phyloP scores from a whole-genome alignment of 2,329 filamentous ascomycete genomes.

The Emmonsia crescens region DNA sequence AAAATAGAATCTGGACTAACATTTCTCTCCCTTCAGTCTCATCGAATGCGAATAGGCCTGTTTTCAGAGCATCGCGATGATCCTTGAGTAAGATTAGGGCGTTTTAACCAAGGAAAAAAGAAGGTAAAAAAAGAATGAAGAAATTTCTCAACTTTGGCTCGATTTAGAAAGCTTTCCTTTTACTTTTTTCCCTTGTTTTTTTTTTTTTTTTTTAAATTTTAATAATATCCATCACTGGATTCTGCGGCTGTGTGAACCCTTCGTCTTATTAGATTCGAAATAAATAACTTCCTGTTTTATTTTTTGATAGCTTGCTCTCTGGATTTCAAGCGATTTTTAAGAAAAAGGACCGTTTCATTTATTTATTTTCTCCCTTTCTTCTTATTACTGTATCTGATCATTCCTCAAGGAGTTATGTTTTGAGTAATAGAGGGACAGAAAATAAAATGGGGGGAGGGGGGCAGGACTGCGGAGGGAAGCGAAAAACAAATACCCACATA shows the following conservation, averaged over 20 bases:
- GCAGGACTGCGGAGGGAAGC: not conserved
- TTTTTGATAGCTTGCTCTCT: not conserved
- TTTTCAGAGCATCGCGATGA: conserved; percentile 3
- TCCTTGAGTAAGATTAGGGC: not conserved
- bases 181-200: not conserved
- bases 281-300: not conserved
- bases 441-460: not conserved
- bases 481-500: too few relatives aligned
- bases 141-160: not conserved
- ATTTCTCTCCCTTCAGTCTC: not conserved
- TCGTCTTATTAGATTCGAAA: not conserved
- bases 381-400: not conserved
- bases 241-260: not conserved
- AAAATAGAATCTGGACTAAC: not conserved
- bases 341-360: not conserved
- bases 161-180: not conserved
- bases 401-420: not conserved
- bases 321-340: not conserved
- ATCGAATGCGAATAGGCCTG: conserved; percentile 5
- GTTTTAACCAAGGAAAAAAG: not conserved
- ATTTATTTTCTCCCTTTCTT: not conserved
- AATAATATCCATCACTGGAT: not conserved
- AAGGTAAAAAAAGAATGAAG: not conserved
- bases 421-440: not conserved
- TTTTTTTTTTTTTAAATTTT: too few relatives aligned